Conservation (phyloP, 352 stramenopile genomes). For the Phytophthora citrophthora region DNA sequence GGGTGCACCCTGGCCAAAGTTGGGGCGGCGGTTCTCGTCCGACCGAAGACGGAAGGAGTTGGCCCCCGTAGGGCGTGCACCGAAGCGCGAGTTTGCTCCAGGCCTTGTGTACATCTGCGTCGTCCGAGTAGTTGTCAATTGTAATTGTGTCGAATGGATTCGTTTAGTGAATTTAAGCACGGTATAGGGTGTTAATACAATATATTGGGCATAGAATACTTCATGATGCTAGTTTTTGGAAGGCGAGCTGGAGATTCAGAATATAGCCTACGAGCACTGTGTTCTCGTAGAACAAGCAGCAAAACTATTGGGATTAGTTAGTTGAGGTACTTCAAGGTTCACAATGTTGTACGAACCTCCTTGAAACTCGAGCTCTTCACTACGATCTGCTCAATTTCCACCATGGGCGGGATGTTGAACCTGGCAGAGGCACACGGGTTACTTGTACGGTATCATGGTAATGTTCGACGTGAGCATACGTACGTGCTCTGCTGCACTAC, state of each 20-base stretch:
- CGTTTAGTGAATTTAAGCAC: no score
- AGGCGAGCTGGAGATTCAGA: slow-evolving; percentile 50
- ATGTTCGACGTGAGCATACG: neutral
- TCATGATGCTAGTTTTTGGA: slow-evolving; percentile 36
- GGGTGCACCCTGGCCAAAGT: slow-evolving; percentile 20
- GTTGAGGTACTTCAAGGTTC: neutral
- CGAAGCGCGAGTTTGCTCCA: slow-evolving; percentile 21
- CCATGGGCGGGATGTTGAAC: slow-evolving; percentile 56
- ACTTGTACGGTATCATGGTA: neutral
- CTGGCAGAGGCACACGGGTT: slow-evolving; percentile 13
- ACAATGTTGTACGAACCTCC: slow-evolving; percentile 40
- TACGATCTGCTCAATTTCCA: slow-evolving; percentile 56
- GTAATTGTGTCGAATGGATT: neutral
- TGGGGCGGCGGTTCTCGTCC: slow-evolving; percentile 45
- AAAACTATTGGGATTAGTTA: slow-evolving; percentile 45
- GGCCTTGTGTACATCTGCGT: slow-evolving; percentile 27
- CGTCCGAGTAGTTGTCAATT: slow-evolving; percentile 11
- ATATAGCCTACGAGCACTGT: slow-evolving; percentile 38
- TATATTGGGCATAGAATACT: no score
- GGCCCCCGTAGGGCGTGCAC: slow-evolving; percentile 13
- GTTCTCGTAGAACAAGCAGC: slow-evolving; percentile 56
- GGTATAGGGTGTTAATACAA: no score
- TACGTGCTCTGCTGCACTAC: slow-evolving; percentile 59
- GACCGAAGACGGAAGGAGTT: slow-evolving; percentile 34
- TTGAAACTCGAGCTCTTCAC: slow-evolving; percentile 63